phyloP scores from a whole-genome alignment of 768 basidiomycete genomes.

The Calocybe gangraenosa region DNA sequence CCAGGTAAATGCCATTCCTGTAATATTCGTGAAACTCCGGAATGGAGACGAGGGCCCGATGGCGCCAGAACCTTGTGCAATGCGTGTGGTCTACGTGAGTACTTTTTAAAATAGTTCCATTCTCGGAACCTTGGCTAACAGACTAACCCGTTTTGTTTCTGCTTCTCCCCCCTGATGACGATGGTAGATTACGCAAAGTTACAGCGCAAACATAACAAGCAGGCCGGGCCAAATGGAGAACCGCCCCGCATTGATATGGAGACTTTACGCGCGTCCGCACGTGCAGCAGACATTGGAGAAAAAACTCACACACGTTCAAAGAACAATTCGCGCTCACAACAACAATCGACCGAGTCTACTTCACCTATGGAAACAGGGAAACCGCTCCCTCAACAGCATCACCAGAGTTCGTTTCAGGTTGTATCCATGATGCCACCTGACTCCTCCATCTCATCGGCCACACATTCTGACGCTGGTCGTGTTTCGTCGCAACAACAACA shows the following conservation, averaged over 20 bases:
- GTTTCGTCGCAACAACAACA: slow-evolving; percentile 17
- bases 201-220: slow-evolving; percentile 74
- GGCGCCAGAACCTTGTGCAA: slow-evolving; percentile 83
- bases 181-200: slow-evolving; percentile 77
- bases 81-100: slow-evolving; percentile 81
- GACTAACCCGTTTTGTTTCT: neutral
- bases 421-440: slow-evolving; percentile 31
- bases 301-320: slow-evolving; percentile 25
- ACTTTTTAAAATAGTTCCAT: neutral
- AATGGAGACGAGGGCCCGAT: slow-evolving; percentile 83
- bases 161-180: neutral
- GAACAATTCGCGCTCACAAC: slow-evolving; percentile 19
- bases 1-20: slow-evolving; percentile 87
- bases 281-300: slow-evolving; percentile 48
- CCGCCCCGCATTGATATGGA: slow-evolving; percentile 66
- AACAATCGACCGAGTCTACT: slow-evolving; percentile 23
- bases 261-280: slow-evolving; percentile 66
- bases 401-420: slow-evolving; percentile 62
- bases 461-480: slow-evolving; percentile 12
- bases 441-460: slow-evolving; percentile 12
- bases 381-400: slow-evolving; percentile 31
- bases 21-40: slow-evolving; percentile 84
- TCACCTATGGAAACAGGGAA: slow-evolving; percentile 29
- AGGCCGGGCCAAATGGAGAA: slow-evolving; percentile 49
- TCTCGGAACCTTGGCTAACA: neutral